Percentiles rank a stretch among this genome's conserved stretches.
These are phyloP conservation scores for Tephrocybe sp. DNA, from an alignment of 768 basidiomycete species.

Conservation along the genomic window DNA sequence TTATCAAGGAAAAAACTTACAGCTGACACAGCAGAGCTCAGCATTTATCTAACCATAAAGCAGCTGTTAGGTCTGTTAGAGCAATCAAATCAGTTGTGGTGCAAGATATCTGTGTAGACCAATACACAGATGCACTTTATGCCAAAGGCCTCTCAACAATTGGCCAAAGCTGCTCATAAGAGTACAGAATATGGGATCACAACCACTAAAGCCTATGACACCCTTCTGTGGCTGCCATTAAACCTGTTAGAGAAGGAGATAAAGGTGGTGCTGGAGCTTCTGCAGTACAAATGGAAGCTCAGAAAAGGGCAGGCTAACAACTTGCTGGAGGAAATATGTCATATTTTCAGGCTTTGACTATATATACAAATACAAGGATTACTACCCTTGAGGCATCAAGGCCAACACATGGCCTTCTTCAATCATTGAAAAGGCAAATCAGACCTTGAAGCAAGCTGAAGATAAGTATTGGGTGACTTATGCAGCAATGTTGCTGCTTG, in stretches of 20 bases:
- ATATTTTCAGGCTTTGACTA: constrained; percentile 1
- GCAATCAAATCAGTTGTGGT: neutral
- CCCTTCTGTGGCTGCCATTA: neutral
- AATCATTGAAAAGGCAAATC: neutral
- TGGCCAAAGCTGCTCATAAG: neutral
- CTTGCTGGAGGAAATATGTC: neutral
- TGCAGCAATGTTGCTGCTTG: neutral
- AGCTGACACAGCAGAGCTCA: neutral
- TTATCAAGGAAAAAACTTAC: neutral
- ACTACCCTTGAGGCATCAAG: neutral
- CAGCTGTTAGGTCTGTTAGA: neutral
- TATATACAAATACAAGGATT: constrained; percentile 15
- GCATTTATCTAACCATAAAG: neutral
- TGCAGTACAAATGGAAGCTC: neutral
- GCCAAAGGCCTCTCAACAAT: neutral
- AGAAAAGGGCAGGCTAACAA: neutral
- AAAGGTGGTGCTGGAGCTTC: neutral
- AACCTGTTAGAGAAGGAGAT: neutral
- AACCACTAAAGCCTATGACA: neutral
- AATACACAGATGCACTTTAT: neutral
- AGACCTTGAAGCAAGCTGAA: neutral
- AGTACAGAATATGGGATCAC: neutral
- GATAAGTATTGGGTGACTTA: neutral
- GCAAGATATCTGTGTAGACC: neutral
- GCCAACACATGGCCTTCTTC: constrained; percentile 1